These are phyloP conservation scores for Cutaneotrichosporon arboriforme DNA, from an alignment of 1,284 basidiomycete genomes.

Conservation along the genomic window DNA sequence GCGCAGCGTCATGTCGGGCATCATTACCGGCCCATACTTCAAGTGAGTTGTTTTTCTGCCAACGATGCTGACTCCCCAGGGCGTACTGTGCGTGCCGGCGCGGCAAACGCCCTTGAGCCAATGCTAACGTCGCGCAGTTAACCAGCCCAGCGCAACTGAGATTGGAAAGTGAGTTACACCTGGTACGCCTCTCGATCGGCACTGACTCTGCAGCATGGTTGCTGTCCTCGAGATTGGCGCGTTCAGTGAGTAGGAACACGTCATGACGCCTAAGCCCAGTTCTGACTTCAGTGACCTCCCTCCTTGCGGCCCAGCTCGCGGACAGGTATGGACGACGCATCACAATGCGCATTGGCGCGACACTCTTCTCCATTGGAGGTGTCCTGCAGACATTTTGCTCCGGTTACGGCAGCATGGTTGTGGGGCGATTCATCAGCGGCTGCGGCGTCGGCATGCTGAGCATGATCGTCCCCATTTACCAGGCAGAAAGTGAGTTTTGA, in stretches of 20 bases:
- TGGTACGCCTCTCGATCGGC: too few species aligned
- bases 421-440: constrained; percentile 81
- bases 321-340: constrained; percentile 81
- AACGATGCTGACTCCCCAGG: constrained; percentile 16
- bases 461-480: constrained; percentile 96
- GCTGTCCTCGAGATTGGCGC: constrained; percentile 89
- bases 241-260: constrained; percentile 57
- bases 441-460: constrained; percentile 91
- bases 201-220: constrained; percentile 69
- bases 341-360: constrained; percentile 79
- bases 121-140: constrained; percentile 48
- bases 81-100: constrained; percentile 25
- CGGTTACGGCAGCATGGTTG: constrained; percentile 78
- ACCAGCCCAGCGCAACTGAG: constrained; percentile 60
- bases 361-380: constrained; percentile 83
- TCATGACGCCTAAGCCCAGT: background rate
- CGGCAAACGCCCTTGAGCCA: background rate
- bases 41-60: constrained; percentile 40
- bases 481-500: constrained; percentile 26
- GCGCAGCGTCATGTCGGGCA: constrained; percentile 52
- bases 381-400: constrained; percentile 80
- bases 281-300: constrained; percentile 64
- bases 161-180: constrained; percentile 47
- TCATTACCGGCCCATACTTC: constrained; percentile 92
- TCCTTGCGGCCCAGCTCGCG: constrained; percentile 80